Evolutionary conservation across 2,329 filamentous ascomycete species (phyloP).

Genomic region (Penicillium decumbens): DNA sequence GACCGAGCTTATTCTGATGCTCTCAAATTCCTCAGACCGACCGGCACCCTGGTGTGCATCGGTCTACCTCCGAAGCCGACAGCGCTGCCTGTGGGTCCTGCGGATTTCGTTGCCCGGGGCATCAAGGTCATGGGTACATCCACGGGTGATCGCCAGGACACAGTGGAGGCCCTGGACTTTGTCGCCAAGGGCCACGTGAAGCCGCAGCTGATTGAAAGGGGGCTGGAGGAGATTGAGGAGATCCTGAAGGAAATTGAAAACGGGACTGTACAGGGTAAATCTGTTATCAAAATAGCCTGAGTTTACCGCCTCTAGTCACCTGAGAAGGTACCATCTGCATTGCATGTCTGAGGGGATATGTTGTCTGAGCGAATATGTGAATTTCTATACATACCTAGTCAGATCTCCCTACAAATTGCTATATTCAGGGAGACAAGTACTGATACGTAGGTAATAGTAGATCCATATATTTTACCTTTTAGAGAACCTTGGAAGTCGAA

Average conservation of each 20-base stretch:
- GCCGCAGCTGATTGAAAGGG: constrained; percentile 17
- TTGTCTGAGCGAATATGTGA: too few relatives aligned
- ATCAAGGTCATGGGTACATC: constrained; percentile 14
- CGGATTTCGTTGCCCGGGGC: constrained; percentile 15
- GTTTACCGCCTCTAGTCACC: too few relatives aligned
- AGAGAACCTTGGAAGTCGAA: too few relatives aligned
- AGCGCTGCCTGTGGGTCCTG: constrained; percentile 9
- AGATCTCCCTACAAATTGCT: too few relatives aligned
- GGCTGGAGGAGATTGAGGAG: constrained; percentile 11
- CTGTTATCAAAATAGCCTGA: constrained; percentile 1
- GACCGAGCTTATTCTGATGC: constrained; percentile 34
- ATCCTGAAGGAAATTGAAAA: constrained; percentile 7
- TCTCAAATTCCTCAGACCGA: constrained; percentile 8
- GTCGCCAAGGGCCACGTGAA: constrained; percentile 20
- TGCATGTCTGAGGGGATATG: too few relatives aligned
- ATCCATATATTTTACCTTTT: too few relatives aligned
- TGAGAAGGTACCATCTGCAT: too few relatives aligned
- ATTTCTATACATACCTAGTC: too few relatives aligned
- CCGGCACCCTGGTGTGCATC: constrained; percentile 11
- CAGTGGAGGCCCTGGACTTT: constrained; percentile 13
- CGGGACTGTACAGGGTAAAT: constrained; percentile 5
- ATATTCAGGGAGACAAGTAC: too few relatives aligned
- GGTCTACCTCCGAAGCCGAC: constrained; percentile 6
- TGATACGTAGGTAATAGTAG: too few relatives aligned
- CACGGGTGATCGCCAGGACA: constrained; percentile 15